phyloP scores from a whole-genome alignment of 441 rosid genomes.

The Corymbia calophylla region DNA sequence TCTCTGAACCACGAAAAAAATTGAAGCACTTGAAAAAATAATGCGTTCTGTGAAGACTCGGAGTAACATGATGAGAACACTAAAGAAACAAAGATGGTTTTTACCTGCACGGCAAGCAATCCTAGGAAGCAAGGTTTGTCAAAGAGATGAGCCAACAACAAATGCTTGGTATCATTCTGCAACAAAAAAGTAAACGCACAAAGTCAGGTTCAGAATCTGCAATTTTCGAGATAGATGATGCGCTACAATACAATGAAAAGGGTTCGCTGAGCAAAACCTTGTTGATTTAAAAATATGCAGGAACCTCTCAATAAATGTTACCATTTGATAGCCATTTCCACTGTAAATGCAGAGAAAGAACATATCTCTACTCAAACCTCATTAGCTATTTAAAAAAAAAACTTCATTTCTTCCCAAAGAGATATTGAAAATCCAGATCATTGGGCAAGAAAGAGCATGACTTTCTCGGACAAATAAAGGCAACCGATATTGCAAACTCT shows the following conservation, averaged over 20 bases:
- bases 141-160: constrained; percentile 85
- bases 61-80: background rate
- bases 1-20: background rate
- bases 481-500: background rate
- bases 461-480: background rate
- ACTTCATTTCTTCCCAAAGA: background rate
- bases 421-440: background rate
- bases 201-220: background rate
- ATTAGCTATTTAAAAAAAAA: background rate
- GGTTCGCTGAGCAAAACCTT: background rate
- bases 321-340: background rate
- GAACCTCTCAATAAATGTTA: background rate
- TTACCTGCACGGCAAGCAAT: constrained; percentile 71
- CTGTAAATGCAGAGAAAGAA: background rate
- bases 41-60: background rate
- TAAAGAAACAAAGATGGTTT: background rate
- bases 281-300: background rate
- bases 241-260: background rate
- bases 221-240: background rate
- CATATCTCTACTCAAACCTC: background rate
- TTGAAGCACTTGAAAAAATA: background rate
- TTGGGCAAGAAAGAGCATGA: background rate
- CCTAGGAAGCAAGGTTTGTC: constrained; percentile 98
- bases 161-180: constrained; percentile 79
- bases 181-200: constrained; percentile 3